These are phyloP conservation scores for Begonia fuchsioides DNA, from an alignment of 306 rosid species.

Conservation along the genomic window DNA sequence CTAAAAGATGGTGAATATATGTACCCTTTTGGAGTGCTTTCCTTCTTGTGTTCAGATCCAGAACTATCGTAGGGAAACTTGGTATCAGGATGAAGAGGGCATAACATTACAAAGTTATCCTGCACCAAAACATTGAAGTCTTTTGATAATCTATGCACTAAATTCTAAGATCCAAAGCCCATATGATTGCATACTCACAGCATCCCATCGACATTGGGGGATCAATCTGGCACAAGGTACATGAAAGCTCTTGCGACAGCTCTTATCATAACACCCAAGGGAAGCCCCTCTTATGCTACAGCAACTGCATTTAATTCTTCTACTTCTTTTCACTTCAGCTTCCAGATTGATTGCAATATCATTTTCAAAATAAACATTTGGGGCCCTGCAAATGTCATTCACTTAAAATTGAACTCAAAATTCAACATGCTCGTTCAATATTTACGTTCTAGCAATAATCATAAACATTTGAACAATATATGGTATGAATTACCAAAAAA, in stretches of 20 bases:
- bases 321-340: slow-evolving; percentile 74
- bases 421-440: too few species aligned
- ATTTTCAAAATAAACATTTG: slow-evolving; percentile 71
- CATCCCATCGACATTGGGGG: slow-evolving; percentile 85
- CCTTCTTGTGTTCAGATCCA: slow-evolving; percentile 29
- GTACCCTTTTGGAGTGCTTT: slow-evolving; percentile 21
- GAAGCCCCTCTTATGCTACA: slow-evolving; percentile 87
- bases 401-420: background rate
- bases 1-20: slow-evolving; percentile 1
- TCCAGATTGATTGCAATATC: slow-evolving; percentile 71
- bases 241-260: slow-evolving; percentile 89
- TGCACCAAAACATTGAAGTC: slow-evolving; percentile 14
- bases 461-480: background rate
- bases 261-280: slow-evolving; percentile 72
- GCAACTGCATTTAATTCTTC: slow-evolving; percentile 67
- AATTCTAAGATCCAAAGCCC: background rate
- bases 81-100: slow-evolving; percentile 63
- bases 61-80: slow-evolving; percentile 46
- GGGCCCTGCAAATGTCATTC: slow-evolving; percentile 53
- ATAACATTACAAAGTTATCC: slow-evolving; percentile 83
- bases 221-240: slow-evolving; percentile 73
- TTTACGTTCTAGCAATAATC: background rate
- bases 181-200: slow-evolving; percentile 21
- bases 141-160: background rate
- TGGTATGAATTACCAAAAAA: background rate